Conservation (phyloP, 1,139 yeast genomes). For the Diutina pseudorugosa region DNA sequence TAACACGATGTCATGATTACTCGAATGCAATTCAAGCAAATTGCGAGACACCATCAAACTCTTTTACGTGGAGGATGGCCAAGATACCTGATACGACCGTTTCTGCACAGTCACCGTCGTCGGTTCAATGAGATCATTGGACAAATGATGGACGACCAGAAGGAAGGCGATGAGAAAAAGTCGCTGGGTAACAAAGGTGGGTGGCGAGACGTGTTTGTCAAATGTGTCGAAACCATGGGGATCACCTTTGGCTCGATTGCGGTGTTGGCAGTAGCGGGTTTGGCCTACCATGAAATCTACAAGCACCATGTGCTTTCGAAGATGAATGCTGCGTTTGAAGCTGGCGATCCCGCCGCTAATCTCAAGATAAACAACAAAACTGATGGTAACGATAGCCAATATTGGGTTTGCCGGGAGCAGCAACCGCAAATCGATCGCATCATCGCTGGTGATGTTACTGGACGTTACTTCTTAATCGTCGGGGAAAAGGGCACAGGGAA, state of each 20-base stretch:
- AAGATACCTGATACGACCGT: not conserved
- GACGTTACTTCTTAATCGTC: conserved; percentile 59
- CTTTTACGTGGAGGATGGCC: not conserved
- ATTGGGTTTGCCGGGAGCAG: conserved; percentile 62
- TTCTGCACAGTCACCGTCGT: not conserved
- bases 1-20: not conserved
- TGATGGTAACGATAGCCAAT: conserved; percentile 12
- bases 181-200: not conserved
- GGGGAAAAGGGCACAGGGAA: conserved; percentile 89
- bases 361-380: conserved; percentile 38
- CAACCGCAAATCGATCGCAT: conserved; percentile 56
- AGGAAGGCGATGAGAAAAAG: not conserved
- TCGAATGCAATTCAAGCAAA: not conserved
- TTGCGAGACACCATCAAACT: not conserved
- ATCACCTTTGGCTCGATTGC: conserved; percentile 66
- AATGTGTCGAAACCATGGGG: conserved; percentile 60
- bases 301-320: conserved; percentile 47
- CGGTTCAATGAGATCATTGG: not conserved
- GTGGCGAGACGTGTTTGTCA: conserved; percentile 21
- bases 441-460: conserved; percentile 47
- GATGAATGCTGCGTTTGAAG: conserved; percentile 56
- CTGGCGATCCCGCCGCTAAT: conserved; percentile 57
- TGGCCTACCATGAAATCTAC: conserved; percentile 54
- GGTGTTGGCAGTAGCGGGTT: conserved; percentile 62
- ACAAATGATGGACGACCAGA: not conserved